Base-by-base conservation (phyloP, 768 basidiomycete species). In the Suillus bovinus region DNA sequence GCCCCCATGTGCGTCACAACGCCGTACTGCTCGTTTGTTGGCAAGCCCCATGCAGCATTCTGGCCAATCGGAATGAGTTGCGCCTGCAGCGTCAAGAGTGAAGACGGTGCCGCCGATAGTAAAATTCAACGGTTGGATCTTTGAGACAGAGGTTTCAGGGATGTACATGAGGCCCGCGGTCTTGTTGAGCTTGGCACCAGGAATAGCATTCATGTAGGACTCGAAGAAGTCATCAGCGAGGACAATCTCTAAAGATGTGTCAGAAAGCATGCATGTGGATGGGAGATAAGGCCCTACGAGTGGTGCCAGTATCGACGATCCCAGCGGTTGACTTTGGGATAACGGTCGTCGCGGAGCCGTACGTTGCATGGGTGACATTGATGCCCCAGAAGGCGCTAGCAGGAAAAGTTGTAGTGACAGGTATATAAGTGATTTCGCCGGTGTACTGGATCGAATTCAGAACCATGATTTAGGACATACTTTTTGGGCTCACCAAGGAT, bases 301-400 rank as follows among this genome's bases (percentile, higher is more conserved):
- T 68, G 22, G 71, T 71, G n/a, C 72, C 73, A 5, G 67, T 68
- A 58, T 73, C 71, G 33, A 72, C 72, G 9, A 74, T 69, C 10
- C 72, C 74, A 24, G 74, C 70, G 16, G 58, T 64, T n/a, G 70
- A 69, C 5, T 39, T 27, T 4, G 63, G 54, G 11, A 74, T 69
- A 42, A 68, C 24, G 5, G 50, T 53, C 7, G n/a, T 16, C n/a
- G n/a, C n/a, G n/a, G n/a, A n/a, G 36, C 69, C 67, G 31, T 64
- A 72, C 1, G 67, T 64, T 7, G 36, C 44, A 10, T 34, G 62
- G 7, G 67, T 69, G 47, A 75, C 55, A 33, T 74, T 66, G 46
- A 76, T 67, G 13, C 74, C 74, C 75, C 75, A 76, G 64, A 53
- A 76, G 9, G 13, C 22, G 59, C 42, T 2, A n/a, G 74, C 62